phyloP scores from a whole-genome alignment of 345 rosid species.

The Aethionema arabicum region DNA sequence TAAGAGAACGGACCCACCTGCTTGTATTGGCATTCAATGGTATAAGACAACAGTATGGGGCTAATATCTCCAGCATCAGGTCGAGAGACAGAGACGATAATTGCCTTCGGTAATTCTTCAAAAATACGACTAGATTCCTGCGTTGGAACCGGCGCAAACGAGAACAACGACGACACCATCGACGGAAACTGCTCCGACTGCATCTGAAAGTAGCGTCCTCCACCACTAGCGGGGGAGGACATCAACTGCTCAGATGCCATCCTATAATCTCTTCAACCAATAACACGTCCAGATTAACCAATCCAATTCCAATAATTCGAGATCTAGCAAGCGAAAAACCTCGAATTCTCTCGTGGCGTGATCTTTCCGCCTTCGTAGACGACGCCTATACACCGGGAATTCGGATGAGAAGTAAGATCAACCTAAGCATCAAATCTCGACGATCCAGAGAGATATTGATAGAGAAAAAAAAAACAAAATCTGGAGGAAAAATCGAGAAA shows the following conservation, averaged over 20 bases:
- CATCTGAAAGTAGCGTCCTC: slow-evolving; percentile 72
- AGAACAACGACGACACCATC: slow-evolving; percentile 52
- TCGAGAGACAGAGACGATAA: slow-evolving; percentile 72
- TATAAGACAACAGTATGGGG: slow-evolving; percentile 77
- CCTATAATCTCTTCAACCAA: background rate
- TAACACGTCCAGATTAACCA: background rate
- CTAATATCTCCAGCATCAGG: slow-evolving; percentile 92
- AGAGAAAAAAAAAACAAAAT: slow-evolving; percentile 10
- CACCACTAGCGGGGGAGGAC: slow-evolving; percentile 42
- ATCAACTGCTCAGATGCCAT: slow-evolving; percentile 87
- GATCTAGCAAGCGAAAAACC: slow-evolving; percentile 10
- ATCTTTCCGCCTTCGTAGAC: background rate
- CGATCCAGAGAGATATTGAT: slow-evolving; percentile 16
- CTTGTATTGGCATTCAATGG: slow-evolving; percentile 81
- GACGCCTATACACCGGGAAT: background rate
- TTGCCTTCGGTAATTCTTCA: slow-evolving; percentile 80
- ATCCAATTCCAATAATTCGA: slow-evolving; percentile 11
- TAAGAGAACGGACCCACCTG: slow-evolving; percentile 49
- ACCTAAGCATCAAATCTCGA: slow-evolving; percentile 12
- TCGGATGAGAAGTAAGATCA: slow-evolving; percentile 16
- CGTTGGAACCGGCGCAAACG: slow-evolving; percentile 49
- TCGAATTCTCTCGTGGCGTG: background rate
- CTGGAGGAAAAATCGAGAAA: slow-evolving; percentile 29
- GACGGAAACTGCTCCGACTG: slow-evolving; percentile 59
- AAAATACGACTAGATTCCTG: slow-evolving; percentile 68